Percentiles rank a stretch among this genome's conserved stretches.
phyloP scores from a whole-genome alignment of 2,329 filamentous ascomycete genomes.

The Cadophora sp. region DNA sequence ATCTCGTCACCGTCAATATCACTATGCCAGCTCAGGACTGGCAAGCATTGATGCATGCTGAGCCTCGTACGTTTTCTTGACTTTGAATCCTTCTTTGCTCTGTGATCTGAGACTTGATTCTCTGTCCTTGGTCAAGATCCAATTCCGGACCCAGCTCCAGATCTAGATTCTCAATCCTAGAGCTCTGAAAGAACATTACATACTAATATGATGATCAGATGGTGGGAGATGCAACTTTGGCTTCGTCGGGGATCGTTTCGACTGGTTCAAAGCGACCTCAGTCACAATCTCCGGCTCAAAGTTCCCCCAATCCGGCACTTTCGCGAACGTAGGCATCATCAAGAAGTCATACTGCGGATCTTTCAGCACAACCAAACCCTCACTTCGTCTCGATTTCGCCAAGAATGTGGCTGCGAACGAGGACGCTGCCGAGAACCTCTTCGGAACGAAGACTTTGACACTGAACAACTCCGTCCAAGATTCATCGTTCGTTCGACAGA shows the following conservation, averaged over 20 bases:
- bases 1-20: slow-evolving; percentile 17
- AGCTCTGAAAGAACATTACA: too few species aligned
- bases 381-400: slow-evolving; percentile 16
- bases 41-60: not conserved
- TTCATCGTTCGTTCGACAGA: slow-evolving; percentile 6
- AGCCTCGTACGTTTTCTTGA: not conserved
- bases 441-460: slow-evolving; percentile 15
- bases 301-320: not conserved
- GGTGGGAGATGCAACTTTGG: slow-evolving; percentile 19
- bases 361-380: slow-evolving; percentile 19
- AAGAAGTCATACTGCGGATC: slow-evolving; percentile 22
- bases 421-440: slow-evolving; percentile 11
- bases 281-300: slow-evolving; percentile 14
- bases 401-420: slow-evolving; percentile 10
- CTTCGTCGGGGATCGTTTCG: slow-evolving; percentile 16
- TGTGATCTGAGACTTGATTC: not conserved
- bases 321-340: slow-evolving; percentile 15
- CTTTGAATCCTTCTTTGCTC: not conserved
- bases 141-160: too few species aligned
- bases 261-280: slow-evolving; percentile 21
- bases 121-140: too few species aligned
- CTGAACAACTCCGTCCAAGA: slow-evolving; percentile 16
- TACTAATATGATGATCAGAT: not conserved
- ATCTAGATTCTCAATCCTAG: too few species aligned
- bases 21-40: slow-evolving; percentile 14